Percentiles rank a stretch among this genome's conserved stretches.
Evolutionary conservation across 306 rosid species (phyloP).

Genomic region (Trifolium dubium): DNA sequence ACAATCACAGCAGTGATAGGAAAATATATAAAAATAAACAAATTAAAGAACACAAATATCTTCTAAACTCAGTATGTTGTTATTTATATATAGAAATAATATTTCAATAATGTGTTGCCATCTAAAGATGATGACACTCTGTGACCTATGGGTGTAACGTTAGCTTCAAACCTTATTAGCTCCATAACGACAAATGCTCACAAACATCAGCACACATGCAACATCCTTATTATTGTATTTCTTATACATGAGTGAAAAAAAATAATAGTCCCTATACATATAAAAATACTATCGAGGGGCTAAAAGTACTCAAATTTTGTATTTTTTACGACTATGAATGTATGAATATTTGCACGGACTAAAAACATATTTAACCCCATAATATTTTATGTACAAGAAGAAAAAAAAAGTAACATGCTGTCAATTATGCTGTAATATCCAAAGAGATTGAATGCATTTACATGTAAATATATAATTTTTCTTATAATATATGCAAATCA

Average conservation of each 20-base stretch:
- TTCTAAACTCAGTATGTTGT: constrained; percentile 16
- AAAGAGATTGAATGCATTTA: constrained; percentile 1
- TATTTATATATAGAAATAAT: constrained; percentile 11
- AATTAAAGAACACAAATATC: constrained; percentile 12
- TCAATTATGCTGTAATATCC: not conserved
- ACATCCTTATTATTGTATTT: not conserved
- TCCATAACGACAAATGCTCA: constrained; percentile 12
- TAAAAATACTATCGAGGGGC: constrained; percentile 5
- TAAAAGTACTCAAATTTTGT: not conserved
- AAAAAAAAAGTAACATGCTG: constrained; percentile 16
- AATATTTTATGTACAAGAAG: constrained; percentile 5
- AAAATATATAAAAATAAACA: not conserved
- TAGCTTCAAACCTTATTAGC: constrained; percentile 6
- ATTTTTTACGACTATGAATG: not conserved
- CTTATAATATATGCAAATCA: not conserved
- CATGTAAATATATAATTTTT: not conserved
- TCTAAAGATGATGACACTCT: constrained; percentile 18
- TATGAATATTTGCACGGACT: not conserved
- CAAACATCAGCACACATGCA: not conserved
- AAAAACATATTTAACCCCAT: not conserved
- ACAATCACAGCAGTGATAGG: not conserved
- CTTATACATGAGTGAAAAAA: too few species aligned
- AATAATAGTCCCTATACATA: not conserved
- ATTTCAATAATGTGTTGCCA: constrained; percentile 21
- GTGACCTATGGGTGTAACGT: not conserved